A percentile compares a stretch with the other conserved stretches of the same genome.
Evolutionary conservation across 805 yeast genomes (phyloP).

Genomic region (Yarrowia sp.): DNA sequence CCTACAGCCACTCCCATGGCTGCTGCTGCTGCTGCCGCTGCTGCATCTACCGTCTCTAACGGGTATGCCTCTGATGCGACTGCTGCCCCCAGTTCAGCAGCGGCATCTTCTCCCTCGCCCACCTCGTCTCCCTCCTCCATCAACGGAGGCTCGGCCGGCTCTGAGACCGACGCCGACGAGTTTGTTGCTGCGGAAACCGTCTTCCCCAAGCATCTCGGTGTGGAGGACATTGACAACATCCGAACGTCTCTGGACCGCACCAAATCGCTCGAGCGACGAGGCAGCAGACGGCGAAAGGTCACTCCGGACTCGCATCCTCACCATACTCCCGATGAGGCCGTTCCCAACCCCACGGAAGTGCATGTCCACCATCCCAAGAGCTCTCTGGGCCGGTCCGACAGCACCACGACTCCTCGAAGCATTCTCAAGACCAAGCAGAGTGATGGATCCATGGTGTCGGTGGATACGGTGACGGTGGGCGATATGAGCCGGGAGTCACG

Average conservation of each 20-base stretch:
- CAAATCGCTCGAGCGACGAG: slow-evolving; percentile 39
- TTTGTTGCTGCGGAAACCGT: slow-evolving; percentile 37
- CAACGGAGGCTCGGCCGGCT: slow-evolving; percentile 7
- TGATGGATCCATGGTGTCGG: neutral
- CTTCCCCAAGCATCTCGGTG: slow-evolving; percentile 40
- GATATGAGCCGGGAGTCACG: neutral
- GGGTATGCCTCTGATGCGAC: neutral
- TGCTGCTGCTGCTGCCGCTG: neutral
- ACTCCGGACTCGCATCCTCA: neutral
- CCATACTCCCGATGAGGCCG: slow-evolving; percentile 8
- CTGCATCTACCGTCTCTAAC: neutral
- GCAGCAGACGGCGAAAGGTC: slow-evolving; percentile 33
- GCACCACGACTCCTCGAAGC: slow-evolving; percentile 26
- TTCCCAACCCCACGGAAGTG: slow-evolving; percentile 38
- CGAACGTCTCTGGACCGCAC: slow-evolving; percentile 40
- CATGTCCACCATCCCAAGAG: slow-evolving; percentile 31
- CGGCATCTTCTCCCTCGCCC: neutral
- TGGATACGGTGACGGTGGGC: neutral
- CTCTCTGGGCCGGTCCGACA: slow-evolving; percentile 5
- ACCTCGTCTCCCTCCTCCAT: slow-evolving; percentile 1
- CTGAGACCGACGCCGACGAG: slow-evolving; percentile 28
- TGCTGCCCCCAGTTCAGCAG: neutral
- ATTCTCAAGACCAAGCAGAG: slow-evolving; percentile 30
- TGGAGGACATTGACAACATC: slow-evolving; percentile 37
- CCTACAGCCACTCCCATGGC: neutral